These are phyloP conservation scores for Mycena latifolia DNA, from an alignment of 768 basidiomycete species.

Conservation along the genomic window DNA sequence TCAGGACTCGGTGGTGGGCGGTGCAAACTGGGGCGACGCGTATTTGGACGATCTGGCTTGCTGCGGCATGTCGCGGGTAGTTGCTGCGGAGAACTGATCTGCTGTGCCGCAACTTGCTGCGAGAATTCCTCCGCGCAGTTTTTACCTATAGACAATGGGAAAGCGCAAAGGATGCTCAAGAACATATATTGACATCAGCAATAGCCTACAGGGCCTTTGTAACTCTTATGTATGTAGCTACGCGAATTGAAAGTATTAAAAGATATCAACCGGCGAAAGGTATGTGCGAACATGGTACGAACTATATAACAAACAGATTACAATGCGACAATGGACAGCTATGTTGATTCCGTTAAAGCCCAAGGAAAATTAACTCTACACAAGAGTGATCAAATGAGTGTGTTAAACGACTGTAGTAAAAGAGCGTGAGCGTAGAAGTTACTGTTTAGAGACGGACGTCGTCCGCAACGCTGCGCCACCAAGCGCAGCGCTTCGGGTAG, in stretches of 20 bases:
- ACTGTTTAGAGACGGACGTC: conserved; percentile 31
- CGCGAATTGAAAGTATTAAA: no score
- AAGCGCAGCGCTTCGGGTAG: conserved; percentile 27
- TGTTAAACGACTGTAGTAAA: no score
- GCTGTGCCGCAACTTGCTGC: conserved; percentile 22
- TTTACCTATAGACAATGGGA: background rate
- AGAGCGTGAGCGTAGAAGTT: background rate
- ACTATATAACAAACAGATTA: no score
- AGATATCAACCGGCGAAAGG: no score
- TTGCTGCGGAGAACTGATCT: background rate
- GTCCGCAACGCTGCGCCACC: conserved; percentile 36
- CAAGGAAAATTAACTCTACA: background rate
- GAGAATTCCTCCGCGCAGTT: conserved; percentile 14
- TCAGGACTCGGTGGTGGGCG: background rate
- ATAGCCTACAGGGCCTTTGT: no score
- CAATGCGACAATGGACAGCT: no score
- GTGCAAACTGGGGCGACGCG: conserved; percentile 1
- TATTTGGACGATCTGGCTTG: conserved; percentile 18
- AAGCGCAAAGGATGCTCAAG: no score
- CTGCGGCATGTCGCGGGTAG: conserved; percentile 3
- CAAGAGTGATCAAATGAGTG: no score
- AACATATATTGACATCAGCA: no score
- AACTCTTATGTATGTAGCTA: no score
- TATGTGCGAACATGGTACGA: no score
- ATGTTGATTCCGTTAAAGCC: conserved; percentile 1